Conservation (phyloP, 805 yeast species). For the Cyberlindnera euphorbiiphila region DNA sequence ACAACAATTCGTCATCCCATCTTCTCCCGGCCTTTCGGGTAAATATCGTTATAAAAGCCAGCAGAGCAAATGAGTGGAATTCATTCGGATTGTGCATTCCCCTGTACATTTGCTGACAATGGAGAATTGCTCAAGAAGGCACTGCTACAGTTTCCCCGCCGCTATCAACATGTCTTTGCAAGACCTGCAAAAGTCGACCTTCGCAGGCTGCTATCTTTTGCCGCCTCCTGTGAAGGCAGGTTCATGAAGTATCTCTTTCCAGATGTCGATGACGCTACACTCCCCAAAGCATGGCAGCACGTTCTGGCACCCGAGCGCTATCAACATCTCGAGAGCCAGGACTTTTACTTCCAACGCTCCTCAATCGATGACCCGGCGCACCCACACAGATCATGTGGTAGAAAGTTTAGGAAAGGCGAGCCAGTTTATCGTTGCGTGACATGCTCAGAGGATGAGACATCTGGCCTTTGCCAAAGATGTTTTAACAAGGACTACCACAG, state of each 20-base stretch:
- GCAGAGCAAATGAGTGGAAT: too few relatives aligned
- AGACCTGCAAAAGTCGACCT: conserved; percentile 31
- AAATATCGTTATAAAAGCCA: too few relatives aligned
- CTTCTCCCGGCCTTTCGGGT: too few relatives aligned
- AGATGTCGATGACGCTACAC: conserved; percentile 18
- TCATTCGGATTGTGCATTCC: conserved; percentile 6
- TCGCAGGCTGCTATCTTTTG: conserved; percentile 40
- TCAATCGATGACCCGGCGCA: conserved; percentile 37
- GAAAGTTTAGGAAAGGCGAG: conserved; percentile 71
- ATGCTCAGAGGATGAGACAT: conserved; percentile 76
- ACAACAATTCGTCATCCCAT: too few relatives aligned
- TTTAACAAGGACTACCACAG: conserved; percentile 64
- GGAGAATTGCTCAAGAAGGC: conserved; percentile 29
- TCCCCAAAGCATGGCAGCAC: conserved; percentile 25
- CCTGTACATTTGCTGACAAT: conserved; percentile 18
- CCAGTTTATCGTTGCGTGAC: conserved; percentile 76
- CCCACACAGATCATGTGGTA: conserved; percentile 67
- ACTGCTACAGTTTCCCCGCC: conserved; percentile 37
- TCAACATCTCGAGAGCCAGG: conserved; percentile 22
- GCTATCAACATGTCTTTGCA: conserved; percentile 31
- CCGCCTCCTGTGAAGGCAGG: conserved; percentile 40
- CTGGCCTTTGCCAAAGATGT: conserved; percentile 79
- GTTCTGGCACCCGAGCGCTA: conserved; percentile 23
- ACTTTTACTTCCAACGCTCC: conserved; percentile 18
- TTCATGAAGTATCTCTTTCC: conserved; percentile 39